Evolutionary conservation across 1,284 basidiomycete genomes (phyloP), one percentile per base, ranked within the genome.

Genomic region (Blastosporella zonata): DNA sequence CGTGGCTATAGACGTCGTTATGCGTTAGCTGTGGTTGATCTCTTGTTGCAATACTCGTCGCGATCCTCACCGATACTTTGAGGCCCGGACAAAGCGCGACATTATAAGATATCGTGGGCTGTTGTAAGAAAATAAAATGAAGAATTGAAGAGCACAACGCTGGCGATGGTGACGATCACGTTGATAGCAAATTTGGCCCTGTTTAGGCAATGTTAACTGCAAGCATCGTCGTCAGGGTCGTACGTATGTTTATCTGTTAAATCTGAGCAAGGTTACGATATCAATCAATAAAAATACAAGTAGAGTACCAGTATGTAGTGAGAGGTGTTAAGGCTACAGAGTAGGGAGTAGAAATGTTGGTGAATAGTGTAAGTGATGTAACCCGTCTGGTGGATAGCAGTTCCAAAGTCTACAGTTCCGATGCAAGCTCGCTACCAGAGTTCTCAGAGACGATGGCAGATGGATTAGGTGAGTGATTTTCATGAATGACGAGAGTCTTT

Each of bases 71-170:
- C 84, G 78, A 69, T 87, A 87, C 65, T 87, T 87, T 47, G 84
- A 86, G 18, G 84, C 68, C 49, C 84, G 74, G 52, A 87, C 82
- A 59, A 87, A 87, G 49, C 82, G 78, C 63, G 84, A 86, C 84
- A 87, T 86, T 43, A 34, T 34, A 35, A 23, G 34, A 31, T 20
- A 20, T 40, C 21, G 22, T 39, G 28, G 15, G 27, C 15, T 15
- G 40, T 47, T 45, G 15, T 29, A 43, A 36, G 29, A 46, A 45
- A 37, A 25, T 25, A 45, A 39, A 38, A 23, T 31, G n/a, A 25
- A 34, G 43, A 41, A 23, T 31, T 29, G 35, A 43, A 39, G 27
- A 36, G 21, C 17, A 38, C 33, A 39, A 33, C 21, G 38, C 20
- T 43, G 45, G 44, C 23, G n/a, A 50, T 23, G 43, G 39, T 37